Base-by-base conservation (phyloP, 1,139 yeast genomes). In the Yamadazyma triangularis region DNA sequence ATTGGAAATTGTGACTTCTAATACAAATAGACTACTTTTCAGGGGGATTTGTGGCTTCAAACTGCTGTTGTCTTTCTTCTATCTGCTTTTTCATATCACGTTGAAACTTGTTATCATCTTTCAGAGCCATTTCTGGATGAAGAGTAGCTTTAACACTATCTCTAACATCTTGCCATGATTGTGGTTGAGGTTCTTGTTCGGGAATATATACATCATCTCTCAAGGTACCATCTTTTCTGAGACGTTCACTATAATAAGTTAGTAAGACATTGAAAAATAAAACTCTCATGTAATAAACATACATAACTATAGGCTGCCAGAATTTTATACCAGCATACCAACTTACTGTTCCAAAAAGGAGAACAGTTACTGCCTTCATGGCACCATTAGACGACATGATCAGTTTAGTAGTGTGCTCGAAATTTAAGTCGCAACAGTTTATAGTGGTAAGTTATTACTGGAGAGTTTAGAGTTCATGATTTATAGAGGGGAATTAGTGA, bases 281-380 rank as follows among this genome's bases (percentile, higher is more conserved):
- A n/a, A n/a, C n/a, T n/a, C n/a, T n/a, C n/a, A n/a, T n/a, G n/a
- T 16, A 15, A 11, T 3, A 16, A 10, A 73, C 81, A 47, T 65
- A 76, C 81, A 83, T 68, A 4, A 83, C 70, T 20, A 83, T 53
- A 2, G 94, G 93, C 44, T 79, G 80, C 68, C 86, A 83, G 56
- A 83, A 83, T 48, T 71, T 74, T 34, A 77, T 60, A 1, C 91
- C 83, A 16, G 69, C 56, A 36, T 64, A 68, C 69, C 71, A 65
- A 33, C 72, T 61, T 22, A 64, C 43, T 5, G 56, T 60, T 5
- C 64, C 60, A 4, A 59, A 65, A 18, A 60, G 54, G 16, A 60
- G 36, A 4, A 63, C 33, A 1, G 59, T 42, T 1, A 55, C 25
- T 9, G 48, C 50, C 39, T 57, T 58, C 3, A 44, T 43, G 19